Conservation (phyloP, 2,329 filamentous ascomycete genomes). For the Penicillium griseofulvum region DNA sequence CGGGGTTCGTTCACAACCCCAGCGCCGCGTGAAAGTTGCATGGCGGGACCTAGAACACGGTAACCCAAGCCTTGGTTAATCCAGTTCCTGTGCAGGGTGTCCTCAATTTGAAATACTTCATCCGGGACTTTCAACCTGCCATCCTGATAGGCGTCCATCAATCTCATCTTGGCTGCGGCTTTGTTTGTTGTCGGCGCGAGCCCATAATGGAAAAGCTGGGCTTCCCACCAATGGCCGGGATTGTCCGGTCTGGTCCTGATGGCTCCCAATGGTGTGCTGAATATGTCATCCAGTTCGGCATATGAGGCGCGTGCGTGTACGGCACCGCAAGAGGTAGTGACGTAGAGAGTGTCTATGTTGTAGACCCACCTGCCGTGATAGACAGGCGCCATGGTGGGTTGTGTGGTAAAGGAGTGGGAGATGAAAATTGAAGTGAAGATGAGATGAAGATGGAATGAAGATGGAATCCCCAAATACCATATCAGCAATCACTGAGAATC, state of each 20-base stretch:
- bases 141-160: slow-evolving; percentile 56
- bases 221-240: slow-evolving; percentile 61
- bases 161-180: slow-evolving; percentile 56
- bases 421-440: not conserved
- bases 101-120: slow-evolving; percentile 51
- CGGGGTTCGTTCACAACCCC: not conserved
- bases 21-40: not conserved
- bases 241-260: slow-evolving; percentile 43
- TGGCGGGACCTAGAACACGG: not conserved
- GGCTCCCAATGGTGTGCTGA: slow-evolving; percentile 21
- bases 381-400: slow-evolving; percentile 20
- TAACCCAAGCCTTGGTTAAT: slow-evolving; percentile 44
- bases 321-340: slow-evolving; percentile 40
- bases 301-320: slow-evolving; percentile 48
- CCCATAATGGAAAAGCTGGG: slow-evolving; percentile 63
- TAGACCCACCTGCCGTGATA: slow-evolving; percentile 45
- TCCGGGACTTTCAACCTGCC: slow-evolving; percentile 51
- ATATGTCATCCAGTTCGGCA: slow-evolving; percentile 47
- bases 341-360: slow-evolving; percentile 46
- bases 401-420: no score
- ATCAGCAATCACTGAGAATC: not conserved
- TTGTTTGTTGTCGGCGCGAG: slow-evolving; percentile 57
- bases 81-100: slow-evolving; percentile 58
- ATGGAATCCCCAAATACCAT: no score
- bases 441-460: not conserved